Base-by-base conservation (phyloP, 176 grass and related monocot species). In the Triticum monococcum region DNA sequence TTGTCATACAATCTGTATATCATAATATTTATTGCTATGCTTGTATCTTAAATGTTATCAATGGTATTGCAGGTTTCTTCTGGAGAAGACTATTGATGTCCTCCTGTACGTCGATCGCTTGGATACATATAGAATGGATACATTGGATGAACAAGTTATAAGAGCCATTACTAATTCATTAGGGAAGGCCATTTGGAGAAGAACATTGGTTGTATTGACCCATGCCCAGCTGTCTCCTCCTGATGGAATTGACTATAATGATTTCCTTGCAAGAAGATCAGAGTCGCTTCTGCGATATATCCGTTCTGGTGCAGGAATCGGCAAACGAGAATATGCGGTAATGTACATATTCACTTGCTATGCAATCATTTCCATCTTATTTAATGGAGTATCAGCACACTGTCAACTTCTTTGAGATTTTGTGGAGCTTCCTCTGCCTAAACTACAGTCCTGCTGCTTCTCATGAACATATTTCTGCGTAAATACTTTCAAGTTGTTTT, bases 71-170 rank as follows among this genome's bases (percentile, higher is more conserved):
- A 97, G 97, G 82, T 99, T 96, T 93, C 90, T 99, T 78, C 91
- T 99, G 77, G 93, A 94, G 67, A 99, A 96, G 83, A 99, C 94
- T 73, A 94, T 97, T 52, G 94, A 99, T 85, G 89, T 98, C 79
- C 96, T 98, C 77, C 83, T 98, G 32, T 98, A 94, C 30, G 92
- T 98, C 38, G 96, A 98, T 65, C 90, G 93, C 56, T 89, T 98
- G 84, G 96, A 98, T 91, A 88, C 92, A 26, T 98, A 98, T 77
- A 90, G 93, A 83, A 91, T 98, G 87, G 93, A 98, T 81, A 91
- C 75, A 18, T 69, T 96, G 75, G 96, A 98, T 84, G 91, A 84
- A 61, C 90, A 91, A 83, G 90, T 98, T 81, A 89, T 99, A 71
- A 92, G 64, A 91, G 85, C 87, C 10, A 94, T 97, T 74, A 99